phyloP scores from a whole-genome alignment of 2,329 filamentous ascomycete genomes.

The Pestalotiopsis sp. region DNA sequence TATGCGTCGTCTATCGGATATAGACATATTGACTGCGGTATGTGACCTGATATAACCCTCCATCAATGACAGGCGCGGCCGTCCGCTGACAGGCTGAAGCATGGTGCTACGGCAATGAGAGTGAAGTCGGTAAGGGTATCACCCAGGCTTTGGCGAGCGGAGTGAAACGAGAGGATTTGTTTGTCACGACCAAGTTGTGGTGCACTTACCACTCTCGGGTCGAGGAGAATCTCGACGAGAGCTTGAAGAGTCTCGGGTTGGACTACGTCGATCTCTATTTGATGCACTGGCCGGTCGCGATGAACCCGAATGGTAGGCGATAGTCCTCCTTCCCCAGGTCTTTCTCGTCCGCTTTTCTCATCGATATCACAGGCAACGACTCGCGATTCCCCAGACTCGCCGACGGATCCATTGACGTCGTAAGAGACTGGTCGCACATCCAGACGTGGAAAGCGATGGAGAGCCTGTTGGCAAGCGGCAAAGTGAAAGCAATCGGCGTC shows the following conservation, averaged over 20 bases:
- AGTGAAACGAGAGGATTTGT: conserved; percentile 76
- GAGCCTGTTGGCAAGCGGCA: conserved; percentile 61
- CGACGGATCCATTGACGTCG: conserved; percentile 75
- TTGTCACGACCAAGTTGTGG: conserved; percentile 86
- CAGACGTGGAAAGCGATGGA: conserved; percentile 80
- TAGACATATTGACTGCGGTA: neutral
- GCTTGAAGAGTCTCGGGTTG: conserved; percentile 71
- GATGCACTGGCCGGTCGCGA: conserved; percentile 63
- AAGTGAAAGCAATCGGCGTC: conserved; percentile 56
- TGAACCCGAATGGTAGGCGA: neutral
- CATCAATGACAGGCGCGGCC: neutral
- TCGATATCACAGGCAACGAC: conserved; percentile 74
- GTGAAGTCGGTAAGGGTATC: neutral
- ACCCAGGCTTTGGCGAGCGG: conserved; percentile 40
- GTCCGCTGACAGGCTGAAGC: neutral
- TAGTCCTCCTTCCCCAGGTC: neutral
- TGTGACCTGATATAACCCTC: neutral
- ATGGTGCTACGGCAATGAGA: neutral
- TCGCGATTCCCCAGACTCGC: conserved; percentile 74
- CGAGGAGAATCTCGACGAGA: conserved; percentile 71
- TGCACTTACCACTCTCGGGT: conserved; percentile 74
- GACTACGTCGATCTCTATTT: conserved; percentile 63
- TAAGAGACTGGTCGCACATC: conserved; percentile 68
- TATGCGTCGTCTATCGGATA: neutral
- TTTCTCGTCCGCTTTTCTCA: conserved; percentile 65